These are phyloP conservation scores for Hirsutella thompsonii DNA, from an alignment of 2,329 filamentous ascomycete genomes.

Conservation along the genomic window DNA sequence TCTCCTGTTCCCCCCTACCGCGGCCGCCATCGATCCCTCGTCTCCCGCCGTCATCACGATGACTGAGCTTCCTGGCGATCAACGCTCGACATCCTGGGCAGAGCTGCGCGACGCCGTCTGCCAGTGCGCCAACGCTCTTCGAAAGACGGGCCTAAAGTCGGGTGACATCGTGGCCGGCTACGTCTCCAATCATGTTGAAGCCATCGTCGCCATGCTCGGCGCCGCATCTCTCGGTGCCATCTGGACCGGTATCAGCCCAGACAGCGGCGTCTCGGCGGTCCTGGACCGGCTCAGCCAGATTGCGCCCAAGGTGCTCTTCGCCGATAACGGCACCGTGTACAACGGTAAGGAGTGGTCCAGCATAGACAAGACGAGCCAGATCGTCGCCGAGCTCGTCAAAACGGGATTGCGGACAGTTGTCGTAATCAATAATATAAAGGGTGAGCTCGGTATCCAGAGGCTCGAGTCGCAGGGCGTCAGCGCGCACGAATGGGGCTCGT, in stretches of 20 bases:
- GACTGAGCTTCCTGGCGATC: slow-evolving; percentile 58
- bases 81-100: slow-evolving; percentile 53
- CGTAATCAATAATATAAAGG: slow-evolving; percentile 54
- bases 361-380: slow-evolving; percentile 63
- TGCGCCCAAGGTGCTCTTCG: slow-evolving; percentile 67
- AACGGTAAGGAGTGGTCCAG: slow-evolving; percentile 85
- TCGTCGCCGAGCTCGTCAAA: slow-evolving; percentile 48
- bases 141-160: slow-evolving; percentile 46
- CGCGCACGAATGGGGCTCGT: slow-evolving; percentile 30
- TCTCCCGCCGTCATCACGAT: slow-evolving; percentile 63
- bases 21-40: slow-evolving; percentile 32
- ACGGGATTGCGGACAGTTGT: slow-evolving; percentile 57
- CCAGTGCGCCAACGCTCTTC: slow-evolving; percentile 57
- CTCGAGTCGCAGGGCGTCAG: slow-evolving; percentile 25
- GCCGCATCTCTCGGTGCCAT: slow-evolving; percentile 72
- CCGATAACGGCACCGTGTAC: slow-evolving; percentile 79
- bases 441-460: slow-evolving; percentile 27
- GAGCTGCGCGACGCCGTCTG: slow-evolving; percentile 68
- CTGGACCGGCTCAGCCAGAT: slow-evolving; percentile 81
- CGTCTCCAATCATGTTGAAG: slow-evolving; percentile 80
- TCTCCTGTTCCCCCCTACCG: slow-evolving; percentile 59
- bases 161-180: slow-evolving; percentile 55
- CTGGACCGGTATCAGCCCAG: slow-evolving; percentile 88
- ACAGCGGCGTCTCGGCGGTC: slow-evolving; percentile 84
- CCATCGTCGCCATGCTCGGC: slow-evolving; percentile 78